Evolutionary conservation across 495 filamentous ascomycete species (phyloP).

Genomic region (Penicillium paradoxum): DNA sequence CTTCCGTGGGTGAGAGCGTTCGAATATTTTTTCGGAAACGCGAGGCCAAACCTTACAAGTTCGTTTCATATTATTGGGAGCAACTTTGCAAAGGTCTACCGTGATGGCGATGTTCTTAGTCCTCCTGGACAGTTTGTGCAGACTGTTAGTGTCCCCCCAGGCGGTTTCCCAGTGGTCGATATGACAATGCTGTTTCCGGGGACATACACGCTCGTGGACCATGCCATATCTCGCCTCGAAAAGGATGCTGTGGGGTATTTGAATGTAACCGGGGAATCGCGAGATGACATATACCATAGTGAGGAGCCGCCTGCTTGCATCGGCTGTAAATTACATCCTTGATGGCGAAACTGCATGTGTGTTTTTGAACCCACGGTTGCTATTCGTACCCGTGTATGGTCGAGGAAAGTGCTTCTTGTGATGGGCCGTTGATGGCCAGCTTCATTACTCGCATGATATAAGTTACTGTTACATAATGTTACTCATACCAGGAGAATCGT

Average conservation of each 20-base stretch:
- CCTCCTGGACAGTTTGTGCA: conserved; percentile 13
- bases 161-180: conserved; percentile 13
- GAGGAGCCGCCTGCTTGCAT: conserved; percentile 13
- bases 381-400: no score
- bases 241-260: conserved; percentile 16
- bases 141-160: conserved; percentile 11
- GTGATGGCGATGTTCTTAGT: conserved; percentile 16
- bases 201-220: conserved; percentile 20
- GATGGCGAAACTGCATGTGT: no score
- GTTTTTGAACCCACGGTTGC: no score
- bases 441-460: no score
- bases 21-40: conserved; percentile 19
- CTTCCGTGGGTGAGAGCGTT: conserved; percentile 9
- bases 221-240: conserved; percentile 19
- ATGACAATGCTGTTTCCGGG: conserved; percentile 19
- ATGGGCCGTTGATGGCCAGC: no score
- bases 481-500: no score
- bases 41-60: conserved; percentile 18
- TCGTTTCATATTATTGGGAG: conserved; percentile 22
- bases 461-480: no score
- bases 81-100: conserved; percentile 11
- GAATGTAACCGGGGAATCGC: conserved; percentile 11
- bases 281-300: conserved; percentile 9
- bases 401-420: no score
- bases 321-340: conserved; percentile 15